phyloP scores from a whole-genome alignment of 2,329 filamentous ascomycete genomes.

The Coleophoma eucalyptorum region DNA sequence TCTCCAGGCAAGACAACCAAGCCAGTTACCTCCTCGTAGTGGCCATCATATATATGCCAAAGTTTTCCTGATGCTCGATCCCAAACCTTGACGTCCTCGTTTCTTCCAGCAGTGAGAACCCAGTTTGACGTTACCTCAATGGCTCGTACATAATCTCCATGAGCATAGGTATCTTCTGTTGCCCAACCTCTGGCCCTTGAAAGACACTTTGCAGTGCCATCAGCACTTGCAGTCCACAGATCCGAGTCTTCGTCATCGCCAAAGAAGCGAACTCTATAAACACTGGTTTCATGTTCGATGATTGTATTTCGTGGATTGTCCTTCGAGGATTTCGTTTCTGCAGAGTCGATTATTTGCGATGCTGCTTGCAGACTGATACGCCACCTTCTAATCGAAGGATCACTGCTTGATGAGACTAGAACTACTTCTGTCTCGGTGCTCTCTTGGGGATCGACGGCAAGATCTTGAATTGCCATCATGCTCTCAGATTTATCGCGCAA shows the following conservation, averaged over 20 bases:
- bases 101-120: slow-evolving; percentile 83
- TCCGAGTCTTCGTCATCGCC: slow-evolving; percentile 52
- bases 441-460: slow-evolving; percentile 68
- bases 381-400: slow-evolving; percentile 78
- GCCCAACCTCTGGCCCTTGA: slow-evolving; percentile 65
- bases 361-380: slow-evolving; percentile 48
- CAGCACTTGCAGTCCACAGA: slow-evolving; percentile 91
- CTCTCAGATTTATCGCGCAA: slow-evolving; percentile 68
- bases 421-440: slow-evolving; percentile 46
- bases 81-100: slow-evolving; percentile 92
- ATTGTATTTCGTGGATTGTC: slow-evolving; percentile 48
- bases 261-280: slow-evolving; percentile 79
- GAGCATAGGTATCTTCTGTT: slow-evolving; percentile 66
- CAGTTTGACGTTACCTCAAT: slow-evolving; percentile 72
- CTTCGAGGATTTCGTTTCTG: slow-evolving; percentile 20
- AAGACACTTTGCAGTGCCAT: slow-evolving; percentile 82
- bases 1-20: slow-evolving; percentile 57
- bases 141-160: slow-evolving; percentile 88
- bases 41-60: slow-evolving; percentile 71
- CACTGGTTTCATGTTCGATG: slow-evolving; percentile 82
- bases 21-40: slow-evolving; percentile 91
- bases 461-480: slow-evolving; percentile 76
- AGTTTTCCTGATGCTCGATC: slow-evolving; percentile 69
- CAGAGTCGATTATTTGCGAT: slow-evolving; percentile 47
- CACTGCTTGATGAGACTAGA: slow-evolving; percentile 77